Evolutionary conservation across 2,329 filamentous ascomycete species (phyloP).

Genomic region (Claviceps citrina): DNA sequence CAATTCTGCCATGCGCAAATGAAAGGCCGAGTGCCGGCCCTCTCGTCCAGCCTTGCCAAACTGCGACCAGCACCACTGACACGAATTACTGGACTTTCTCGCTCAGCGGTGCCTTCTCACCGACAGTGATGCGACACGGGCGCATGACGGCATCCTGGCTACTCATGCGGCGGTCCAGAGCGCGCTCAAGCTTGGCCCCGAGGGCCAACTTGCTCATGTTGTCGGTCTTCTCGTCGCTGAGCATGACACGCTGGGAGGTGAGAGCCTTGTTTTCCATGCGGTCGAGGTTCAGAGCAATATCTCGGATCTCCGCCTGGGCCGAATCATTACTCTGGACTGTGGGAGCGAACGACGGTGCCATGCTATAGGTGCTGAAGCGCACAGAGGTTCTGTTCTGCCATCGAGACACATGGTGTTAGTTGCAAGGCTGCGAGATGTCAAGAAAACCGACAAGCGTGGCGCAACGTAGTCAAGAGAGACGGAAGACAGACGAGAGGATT

Average conservation of each 20-base stretch:
- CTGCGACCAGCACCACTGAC: not conserved
- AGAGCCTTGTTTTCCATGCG: conserved; percentile 85
- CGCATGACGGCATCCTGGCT: conserved; percentile 80
- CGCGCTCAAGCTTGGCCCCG: conserved; percentile 79
- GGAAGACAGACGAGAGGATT: not conserved
- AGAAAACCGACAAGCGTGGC: not conserved
- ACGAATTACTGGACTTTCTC: conserved; percentile 18
- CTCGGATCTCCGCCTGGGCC: conserved; percentile 41
- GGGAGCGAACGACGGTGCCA: conserved; percentile 44
- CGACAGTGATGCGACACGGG: conserved; percentile 21
- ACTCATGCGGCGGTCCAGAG: conserved; percentile 72
- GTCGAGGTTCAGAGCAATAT: conserved; percentile 66
- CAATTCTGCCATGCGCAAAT: not conserved
- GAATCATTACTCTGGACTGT: conserved; percentile 39
- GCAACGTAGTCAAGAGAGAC: not conserved
- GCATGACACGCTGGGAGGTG: conserved; percentile 54
- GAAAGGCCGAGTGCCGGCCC: not conserved
- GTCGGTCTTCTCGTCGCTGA: conserved; percentile 65
- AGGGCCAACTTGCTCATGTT: conserved; percentile 75
- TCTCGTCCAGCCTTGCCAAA: not conserved
- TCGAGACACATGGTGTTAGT: conserved; percentile 9
- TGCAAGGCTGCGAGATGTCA: not conserved
- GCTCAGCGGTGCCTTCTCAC: conserved; percentile 23
- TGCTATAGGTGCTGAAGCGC: conserved; percentile 46
- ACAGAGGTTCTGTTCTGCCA: conserved; percentile 36